Evolutionary conservation across 345 rosid species (phyloP).

Genomic region (Lepidium africanum): DNA sequence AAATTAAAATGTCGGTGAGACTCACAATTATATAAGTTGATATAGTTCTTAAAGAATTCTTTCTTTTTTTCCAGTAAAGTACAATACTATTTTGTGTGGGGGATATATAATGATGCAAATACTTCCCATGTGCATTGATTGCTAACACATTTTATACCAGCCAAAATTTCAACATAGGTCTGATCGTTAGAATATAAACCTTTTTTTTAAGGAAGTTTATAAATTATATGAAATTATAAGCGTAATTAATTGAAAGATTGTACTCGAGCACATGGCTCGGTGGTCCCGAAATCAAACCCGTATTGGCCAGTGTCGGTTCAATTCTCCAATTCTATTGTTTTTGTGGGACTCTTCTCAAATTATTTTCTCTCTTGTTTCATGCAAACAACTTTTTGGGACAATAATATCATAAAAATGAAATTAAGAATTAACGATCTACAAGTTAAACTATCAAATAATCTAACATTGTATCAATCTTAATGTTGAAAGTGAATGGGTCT

Average conservation of each 20-base stretch:
- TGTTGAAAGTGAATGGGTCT: too few species aligned
- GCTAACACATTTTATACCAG: constrained; percentile 11
- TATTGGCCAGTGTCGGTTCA: constrained; percentile 19
- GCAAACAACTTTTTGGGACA: background rate
- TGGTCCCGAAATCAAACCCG: constrained; percentile 25
- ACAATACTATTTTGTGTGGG: background rate
- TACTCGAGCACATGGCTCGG: constrained; percentile 20
- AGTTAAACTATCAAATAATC: background rate
- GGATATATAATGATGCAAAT: constrained; percentile 11
- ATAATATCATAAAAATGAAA: background rate
- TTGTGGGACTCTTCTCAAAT: background rate
- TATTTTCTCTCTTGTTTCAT: background rate
- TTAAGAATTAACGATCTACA: background rate
- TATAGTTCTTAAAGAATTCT: background rate
- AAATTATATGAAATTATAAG: background rate
- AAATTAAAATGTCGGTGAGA: constrained; percentile 15
- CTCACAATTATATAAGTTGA: background rate
- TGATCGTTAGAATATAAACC: background rate
- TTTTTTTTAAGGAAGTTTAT: background rate
- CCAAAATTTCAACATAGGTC: background rate
- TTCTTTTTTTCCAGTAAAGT: background rate
- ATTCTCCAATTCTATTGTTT: constrained; percentile 5
- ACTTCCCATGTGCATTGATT: constrained; percentile 17
- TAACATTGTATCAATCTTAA: background rate
- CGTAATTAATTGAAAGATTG: constrained; percentile 1